phyloP scores from a whole-genome alignment of 2,329 filamentous ascomycete genomes.

The Sporothrix dimorphospora region DNA sequence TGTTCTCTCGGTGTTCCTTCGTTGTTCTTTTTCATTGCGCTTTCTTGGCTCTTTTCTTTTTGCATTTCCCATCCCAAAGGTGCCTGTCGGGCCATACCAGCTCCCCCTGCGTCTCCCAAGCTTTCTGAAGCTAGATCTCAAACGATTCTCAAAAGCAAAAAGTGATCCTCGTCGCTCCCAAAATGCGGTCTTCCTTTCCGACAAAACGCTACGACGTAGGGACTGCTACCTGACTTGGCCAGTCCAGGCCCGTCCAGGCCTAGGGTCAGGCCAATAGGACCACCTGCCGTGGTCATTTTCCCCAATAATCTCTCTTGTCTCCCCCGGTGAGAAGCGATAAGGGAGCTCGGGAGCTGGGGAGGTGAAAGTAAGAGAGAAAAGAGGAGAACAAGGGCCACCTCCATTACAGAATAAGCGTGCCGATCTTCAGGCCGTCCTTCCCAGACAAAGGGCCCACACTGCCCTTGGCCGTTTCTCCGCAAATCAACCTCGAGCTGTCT shows the following conservation, averaged over 20 bases:
- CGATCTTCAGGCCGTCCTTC: constrained; percentile 19
- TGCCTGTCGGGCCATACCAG: not conserved
- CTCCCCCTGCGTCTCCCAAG: not conserved
- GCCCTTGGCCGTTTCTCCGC: constrained; percentile 9
- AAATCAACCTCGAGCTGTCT: not conserved
- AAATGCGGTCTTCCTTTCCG: not conserved
- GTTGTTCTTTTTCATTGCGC: not conserved
- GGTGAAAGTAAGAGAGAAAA: not conserved
- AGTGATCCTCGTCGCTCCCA: not conserved
- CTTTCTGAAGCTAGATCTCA: not conserved
- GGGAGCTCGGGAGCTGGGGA: not conserved
- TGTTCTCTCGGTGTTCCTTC: not conserved
- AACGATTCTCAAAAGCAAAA: not conserved
- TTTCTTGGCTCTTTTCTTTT: not conserved
- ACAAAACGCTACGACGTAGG: not conserved
- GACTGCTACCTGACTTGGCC: not conserved
- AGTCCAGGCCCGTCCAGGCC: constrained; percentile 10
- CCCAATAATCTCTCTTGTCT: not conserved
- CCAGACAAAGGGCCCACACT: constrained; percentile 20
- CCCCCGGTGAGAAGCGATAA: not conserved
- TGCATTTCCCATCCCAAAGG: not conserved
- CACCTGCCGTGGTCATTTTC: not conserved
- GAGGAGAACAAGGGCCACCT: constrained; percentile 5
- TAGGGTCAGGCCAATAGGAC: not conserved
- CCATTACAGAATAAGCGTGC: constrained; percentile 21